Conservation (phyloP, 139 green algal genomes). For the Chlamydomonas eustigma region DNA sequence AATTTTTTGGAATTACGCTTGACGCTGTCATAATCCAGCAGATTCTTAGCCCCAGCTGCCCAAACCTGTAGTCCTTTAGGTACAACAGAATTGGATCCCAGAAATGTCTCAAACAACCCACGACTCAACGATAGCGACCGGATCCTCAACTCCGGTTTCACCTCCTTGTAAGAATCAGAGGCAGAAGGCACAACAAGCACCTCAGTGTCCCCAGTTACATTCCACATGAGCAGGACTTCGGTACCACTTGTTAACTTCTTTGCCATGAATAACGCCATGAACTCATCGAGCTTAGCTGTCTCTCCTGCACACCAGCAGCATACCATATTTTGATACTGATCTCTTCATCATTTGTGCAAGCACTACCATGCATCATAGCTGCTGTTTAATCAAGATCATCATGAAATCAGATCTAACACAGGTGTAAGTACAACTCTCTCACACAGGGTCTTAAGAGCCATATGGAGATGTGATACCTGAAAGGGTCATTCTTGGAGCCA, state of each 20-base stretch:
- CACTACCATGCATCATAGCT: no score
- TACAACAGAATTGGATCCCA: slow-evolving; percentile 47
- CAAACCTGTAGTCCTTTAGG: slow-evolving; percentile 43
- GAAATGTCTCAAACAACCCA: slow-evolving; percentile 75
- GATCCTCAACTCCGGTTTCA: slow-evolving; percentile 54
- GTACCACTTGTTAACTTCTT: slow-evolving; percentile 42
- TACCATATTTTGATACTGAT: no score
- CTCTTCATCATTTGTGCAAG: no score
- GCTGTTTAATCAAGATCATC: no score
- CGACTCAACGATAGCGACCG: slow-evolving; percentile 52
- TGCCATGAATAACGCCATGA: slow-evolving; percentile 40
- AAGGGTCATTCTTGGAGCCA: slow-evolving; percentile 65
- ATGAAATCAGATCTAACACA: no score
- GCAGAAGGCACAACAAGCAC: slow-evolving; percentile 6
- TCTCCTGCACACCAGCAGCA: no score
- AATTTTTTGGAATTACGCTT: slow-evolving; percentile 34
- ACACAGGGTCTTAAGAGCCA: no score
- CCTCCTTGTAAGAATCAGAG: slow-evolving; percentile 13
- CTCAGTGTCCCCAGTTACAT: not conserved
- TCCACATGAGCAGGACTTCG: slow-evolving; percentile 30
- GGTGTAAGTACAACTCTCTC: no score
- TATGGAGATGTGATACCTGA: no score
- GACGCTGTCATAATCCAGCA: slow-evolving; percentile 62
- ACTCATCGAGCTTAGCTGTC: slow-evolving; percentile 48
- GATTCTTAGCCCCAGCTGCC: slow-evolving; percentile 45